phyloP scores from a whole-genome alignment of 352 stramenopile species.

The Globisporangium yorkense region DNA sequence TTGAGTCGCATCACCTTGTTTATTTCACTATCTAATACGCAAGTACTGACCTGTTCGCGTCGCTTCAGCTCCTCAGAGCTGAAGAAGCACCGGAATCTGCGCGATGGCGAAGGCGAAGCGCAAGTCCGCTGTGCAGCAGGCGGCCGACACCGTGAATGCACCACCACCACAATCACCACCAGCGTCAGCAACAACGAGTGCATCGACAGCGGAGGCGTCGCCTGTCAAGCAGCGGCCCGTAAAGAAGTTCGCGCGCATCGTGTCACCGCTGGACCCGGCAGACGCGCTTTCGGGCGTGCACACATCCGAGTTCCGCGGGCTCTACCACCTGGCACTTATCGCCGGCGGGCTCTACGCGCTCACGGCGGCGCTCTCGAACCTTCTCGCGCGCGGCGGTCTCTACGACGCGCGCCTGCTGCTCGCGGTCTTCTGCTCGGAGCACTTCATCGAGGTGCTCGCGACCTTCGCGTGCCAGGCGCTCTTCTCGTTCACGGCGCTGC shows the following conservation, averaged over 20 bases:
- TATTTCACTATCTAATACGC: not conserved
- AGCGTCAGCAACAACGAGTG: not conserved
- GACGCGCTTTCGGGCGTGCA: constrained; percentile 63
- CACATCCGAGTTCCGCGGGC: constrained; percentile 67
- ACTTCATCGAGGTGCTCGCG: constrained; percentile 62
- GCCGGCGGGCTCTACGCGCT: constrained; percentile 55
- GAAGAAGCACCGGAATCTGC: not conserved
- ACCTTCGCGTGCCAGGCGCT: constrained; percentile 58
- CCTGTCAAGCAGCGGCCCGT: constrained; percentile 18
- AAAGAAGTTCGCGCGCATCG: constrained; percentile 54
- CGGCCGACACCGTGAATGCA: not conserved
- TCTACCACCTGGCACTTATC: constrained; percentile 77
- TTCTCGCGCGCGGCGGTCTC: constrained; percentile 40
- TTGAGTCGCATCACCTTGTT: not conserved
- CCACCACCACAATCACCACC: not conserved
- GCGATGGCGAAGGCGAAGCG: constrained; percentile 9
- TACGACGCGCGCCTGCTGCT: constrained; percentile 49
- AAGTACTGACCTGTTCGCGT: not conserved
- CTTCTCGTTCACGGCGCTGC: constrained; percentile 69
- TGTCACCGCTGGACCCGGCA: constrained; percentile 63
- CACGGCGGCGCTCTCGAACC: constrained; percentile 48
- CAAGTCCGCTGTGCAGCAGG: constrained; percentile 5
- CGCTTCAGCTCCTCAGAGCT: not conserved
- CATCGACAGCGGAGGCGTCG: not conserved
- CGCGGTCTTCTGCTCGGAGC: constrained; percentile 67